These are phyloP conservation scores for Leccinellum albellum DNA, from an alignment of 768 basidiomycete genomes.

Conservation along the genomic window DNA sequence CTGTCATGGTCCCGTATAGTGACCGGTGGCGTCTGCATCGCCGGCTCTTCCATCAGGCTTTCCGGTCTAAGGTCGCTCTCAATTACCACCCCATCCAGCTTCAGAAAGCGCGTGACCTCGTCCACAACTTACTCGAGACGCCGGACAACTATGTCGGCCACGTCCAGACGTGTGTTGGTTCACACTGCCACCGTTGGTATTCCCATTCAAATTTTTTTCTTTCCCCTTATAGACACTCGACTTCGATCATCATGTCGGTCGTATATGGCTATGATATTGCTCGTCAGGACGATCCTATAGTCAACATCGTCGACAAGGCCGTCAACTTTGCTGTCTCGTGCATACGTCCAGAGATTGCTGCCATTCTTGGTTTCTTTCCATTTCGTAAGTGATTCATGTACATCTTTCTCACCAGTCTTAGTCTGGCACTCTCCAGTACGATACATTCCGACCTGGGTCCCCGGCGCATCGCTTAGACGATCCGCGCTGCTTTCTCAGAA, in stretches of 20 bases:
- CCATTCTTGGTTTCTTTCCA: conserved; percentile 35
- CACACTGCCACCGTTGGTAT: no score
- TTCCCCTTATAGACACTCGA: conserved; percentile 16
- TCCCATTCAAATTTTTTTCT: not conserved
- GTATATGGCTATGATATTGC: conserved; percentile 31
- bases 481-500: conserved; percentile 22
- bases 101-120: conserved; percentile 23
- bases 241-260: conserved; percentile 28
- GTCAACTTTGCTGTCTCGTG: conserved; percentile 16
- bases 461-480: conserved; percentile 36
- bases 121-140: conserved; percentile 23
- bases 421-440: conserved; percentile 22
- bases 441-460: conserved; percentile 38
- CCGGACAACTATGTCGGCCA: conserved; percentile 17
- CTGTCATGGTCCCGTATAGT: conserved; percentile 26
- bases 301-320: conserved; percentile 25
- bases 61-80: conserved; percentile 18
- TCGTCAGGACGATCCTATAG: conserved; percentile 24
- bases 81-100: conserved; percentile 23
- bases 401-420: not conserved
- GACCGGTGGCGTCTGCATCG: conserved; percentile 30
- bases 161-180: conserved; percentile 23
- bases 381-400: conserved; percentile 29
- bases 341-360: conserved; percentile 29
- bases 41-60: conserved; percentile 27